phyloP scores from a whole-genome alignment of 2,329 filamentous ascomycete genomes.

The Phialophora expanda region DNA sequence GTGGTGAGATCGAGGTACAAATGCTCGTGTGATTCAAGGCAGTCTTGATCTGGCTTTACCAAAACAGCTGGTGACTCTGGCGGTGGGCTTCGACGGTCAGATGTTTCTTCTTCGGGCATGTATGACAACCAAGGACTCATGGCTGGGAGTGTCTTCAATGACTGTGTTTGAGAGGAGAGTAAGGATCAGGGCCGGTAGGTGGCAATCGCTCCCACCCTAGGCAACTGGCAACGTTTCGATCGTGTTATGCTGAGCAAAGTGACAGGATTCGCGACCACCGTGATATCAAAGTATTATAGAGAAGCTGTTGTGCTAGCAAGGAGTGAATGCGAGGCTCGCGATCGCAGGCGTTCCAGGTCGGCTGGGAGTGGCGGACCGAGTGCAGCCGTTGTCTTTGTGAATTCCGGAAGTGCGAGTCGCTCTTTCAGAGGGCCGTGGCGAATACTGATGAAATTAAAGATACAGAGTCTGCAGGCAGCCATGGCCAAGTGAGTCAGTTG shows the following conservation, averaged over 20 bases:
- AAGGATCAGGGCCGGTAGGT: slow-evolving; percentile 7
- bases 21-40: slow-evolving; percentile 29
- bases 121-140: slow-evolving; percentile 34
- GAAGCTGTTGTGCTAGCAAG: slow-evolving; percentile 13
- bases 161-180: slow-evolving; percentile 32
- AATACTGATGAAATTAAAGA: slow-evolving; percentile 18
- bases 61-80: slow-evolving; percentile 37
- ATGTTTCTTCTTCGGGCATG: slow-evolving; percentile 29
- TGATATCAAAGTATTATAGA: not conserved
- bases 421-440: slow-evolving; percentile 10
- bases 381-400: slow-evolving; percentile 19
- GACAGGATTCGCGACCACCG: slow-evolving; percentile 4
- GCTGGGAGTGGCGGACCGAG: slow-evolving; percentile 9
- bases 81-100: slow-evolving; percentile 35
- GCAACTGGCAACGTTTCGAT: not conserved
- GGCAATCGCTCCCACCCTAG: not conserved
- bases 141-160: slow-evolving; percentile 25
- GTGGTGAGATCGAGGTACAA: slow-evolving; percentile 21
- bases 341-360: not conserved
- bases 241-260: not conserved
- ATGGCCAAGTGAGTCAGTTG: slow-evolving; percentile 34
- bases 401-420: not conserved
- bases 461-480: slow-evolving; percentile 32
- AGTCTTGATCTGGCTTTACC: slow-evolving; percentile 28
- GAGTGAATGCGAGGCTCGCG: slow-evolving; percentile 23